Evolutionary conservation across 495 filamentous ascomycete species (phyloP), one percentile per base, ranked within the genome.

Genomic region (Cercophora sp.): DNA sequence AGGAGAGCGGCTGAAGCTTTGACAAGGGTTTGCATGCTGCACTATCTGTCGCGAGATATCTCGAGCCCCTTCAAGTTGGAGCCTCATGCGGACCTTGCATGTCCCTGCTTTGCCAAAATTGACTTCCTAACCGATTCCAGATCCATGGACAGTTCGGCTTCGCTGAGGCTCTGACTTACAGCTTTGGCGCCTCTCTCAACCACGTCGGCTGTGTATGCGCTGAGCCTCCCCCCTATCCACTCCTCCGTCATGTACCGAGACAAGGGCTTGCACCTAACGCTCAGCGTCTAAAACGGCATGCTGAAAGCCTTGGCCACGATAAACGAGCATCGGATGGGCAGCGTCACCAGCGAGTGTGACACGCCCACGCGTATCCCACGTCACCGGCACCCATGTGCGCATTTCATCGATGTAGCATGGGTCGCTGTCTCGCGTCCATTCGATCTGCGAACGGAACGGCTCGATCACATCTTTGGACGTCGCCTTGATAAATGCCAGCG

Each of bases 301-400:
- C 48, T 80, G 78, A 5, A 78, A 61, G 1, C 77, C 77, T 62
- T 82, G 77, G 6, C 79, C 79, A 16, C 78, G 72, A 39, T 79
- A 74, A 45, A 70, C 69, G 1, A 78, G 71, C 80, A 83, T 83
- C 0, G 78, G 73, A 62, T 85, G 81, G 2, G 77, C 78, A 1
- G 81, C 79, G 62, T 85, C 81, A 1, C 81, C 79, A 0, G 71
- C 77, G 31, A 83, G 51, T 13, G 78, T 81, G 1, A 80, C 67
- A 9, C 70, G 59, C 1, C 57, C 66, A 1, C 55, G 62, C 32
- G 71, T 82, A 57, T 82, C 69, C 71, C 74, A 83, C 2, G 54
- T 58, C 20, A 64, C 65, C 0, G 68, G 62, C 13, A 63, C 41
- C 55, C 63, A 70, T 20, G 60, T 63, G 11, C 61, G 59, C n/a